A percentile compares a stretch with the other conserved stretches of the same genome.
These are phyloP conservation scores for Oryza officinalis DNA, from an alignment of 176 grass and related monocot species.

Conservation along the genomic window DNA sequence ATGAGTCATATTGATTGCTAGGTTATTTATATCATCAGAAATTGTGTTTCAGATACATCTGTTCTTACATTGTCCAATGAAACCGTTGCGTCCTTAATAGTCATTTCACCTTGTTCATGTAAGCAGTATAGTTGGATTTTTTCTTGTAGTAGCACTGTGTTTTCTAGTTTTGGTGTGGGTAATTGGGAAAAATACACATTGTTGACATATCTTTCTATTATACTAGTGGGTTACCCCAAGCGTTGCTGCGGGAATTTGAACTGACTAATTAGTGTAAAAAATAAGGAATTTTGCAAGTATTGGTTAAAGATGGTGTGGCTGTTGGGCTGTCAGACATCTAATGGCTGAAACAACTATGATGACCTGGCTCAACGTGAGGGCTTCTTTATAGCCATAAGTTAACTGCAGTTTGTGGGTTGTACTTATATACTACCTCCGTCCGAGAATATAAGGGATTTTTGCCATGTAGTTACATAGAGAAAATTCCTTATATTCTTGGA, in stretches of 20 bases:
- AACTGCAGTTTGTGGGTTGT: background rate
- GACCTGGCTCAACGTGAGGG: background rate
- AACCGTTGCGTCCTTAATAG: background rate
- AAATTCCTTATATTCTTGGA: too few relatives aligned
- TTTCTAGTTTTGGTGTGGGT: background rate
- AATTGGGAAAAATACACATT: too few relatives aligned
- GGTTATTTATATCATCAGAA: slow-evolving; percentile 5
- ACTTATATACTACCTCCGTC: background rate
- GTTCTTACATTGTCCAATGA: slow-evolving; percentile 3
- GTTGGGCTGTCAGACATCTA: background rate
- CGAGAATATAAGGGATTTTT: too few relatives aligned
- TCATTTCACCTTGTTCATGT: background rate
- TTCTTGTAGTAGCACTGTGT: background rate
- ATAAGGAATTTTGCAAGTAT: too few relatives aligned
- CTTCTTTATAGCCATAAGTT: background rate
- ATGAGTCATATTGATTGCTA: slow-evolving; percentile 19
- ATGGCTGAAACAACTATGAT: background rate
- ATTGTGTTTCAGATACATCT: background rate
- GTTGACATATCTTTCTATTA: background rate
- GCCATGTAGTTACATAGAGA: too few relatives aligned
- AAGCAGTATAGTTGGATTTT: background rate
- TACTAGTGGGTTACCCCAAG: background rate
- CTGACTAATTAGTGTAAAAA: too few relatives aligned
- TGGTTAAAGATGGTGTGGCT: too few relatives aligned
- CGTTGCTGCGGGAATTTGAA: too few relatives aligned